Evolutionary conservation across 495 filamentous ascomycete genomes (phyloP).

Genomic region (Echria macrotheca): DNA sequence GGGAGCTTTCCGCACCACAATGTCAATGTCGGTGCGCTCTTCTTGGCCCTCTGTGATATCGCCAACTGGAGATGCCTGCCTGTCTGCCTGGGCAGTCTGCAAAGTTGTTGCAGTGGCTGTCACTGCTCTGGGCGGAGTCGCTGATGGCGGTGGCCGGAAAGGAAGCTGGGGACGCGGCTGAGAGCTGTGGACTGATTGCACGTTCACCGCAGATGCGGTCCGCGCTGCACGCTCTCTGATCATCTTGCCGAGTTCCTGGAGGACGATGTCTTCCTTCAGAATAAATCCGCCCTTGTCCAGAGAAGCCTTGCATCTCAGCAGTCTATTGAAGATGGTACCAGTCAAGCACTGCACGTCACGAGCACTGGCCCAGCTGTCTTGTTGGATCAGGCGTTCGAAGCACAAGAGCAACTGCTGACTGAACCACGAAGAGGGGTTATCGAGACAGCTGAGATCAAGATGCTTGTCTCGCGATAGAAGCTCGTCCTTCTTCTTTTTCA

Average conservation of each 20-base stretch:
- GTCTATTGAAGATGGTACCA: slow-evolving; percentile 45
- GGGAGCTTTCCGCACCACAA: not conserved
- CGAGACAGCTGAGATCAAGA: slow-evolving; percentile 38
- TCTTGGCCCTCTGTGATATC: slow-evolving; percentile 1
- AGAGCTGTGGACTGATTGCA: not conserved
- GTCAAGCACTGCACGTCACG: slow-evolving; percentile 57
- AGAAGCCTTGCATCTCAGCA: slow-evolving; percentile 30
- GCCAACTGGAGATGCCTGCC: not conserved
- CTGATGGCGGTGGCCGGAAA: not conserved
- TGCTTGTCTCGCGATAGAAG: slow-evolving; percentile 24
- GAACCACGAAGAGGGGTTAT: slow-evolving; percentile 19
- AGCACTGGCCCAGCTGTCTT: slow-evolving; percentile 62
- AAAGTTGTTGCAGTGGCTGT: not conserved
- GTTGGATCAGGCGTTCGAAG: slow-evolving; percentile 40
- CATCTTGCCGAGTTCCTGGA: slow-evolving; percentile 38
- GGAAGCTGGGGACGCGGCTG: not conserved
- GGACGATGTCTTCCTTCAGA: slow-evolving; percentile 31
- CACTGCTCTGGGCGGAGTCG: not conserved
- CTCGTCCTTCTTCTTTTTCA: slow-evolving; percentile 11
- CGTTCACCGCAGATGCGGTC: not conserved
- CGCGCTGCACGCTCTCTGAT: slow-evolving; percentile 39
- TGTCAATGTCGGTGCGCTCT: not conserved
- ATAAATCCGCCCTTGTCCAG: slow-evolving; percentile 10
- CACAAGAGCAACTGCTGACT: slow-evolving; percentile 19
- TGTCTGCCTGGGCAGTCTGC: not conserved